phyloP scores from a whole-genome alignment of 495 filamentous ascomycete genomes.

The Aspergillus ostianus region DNA sequence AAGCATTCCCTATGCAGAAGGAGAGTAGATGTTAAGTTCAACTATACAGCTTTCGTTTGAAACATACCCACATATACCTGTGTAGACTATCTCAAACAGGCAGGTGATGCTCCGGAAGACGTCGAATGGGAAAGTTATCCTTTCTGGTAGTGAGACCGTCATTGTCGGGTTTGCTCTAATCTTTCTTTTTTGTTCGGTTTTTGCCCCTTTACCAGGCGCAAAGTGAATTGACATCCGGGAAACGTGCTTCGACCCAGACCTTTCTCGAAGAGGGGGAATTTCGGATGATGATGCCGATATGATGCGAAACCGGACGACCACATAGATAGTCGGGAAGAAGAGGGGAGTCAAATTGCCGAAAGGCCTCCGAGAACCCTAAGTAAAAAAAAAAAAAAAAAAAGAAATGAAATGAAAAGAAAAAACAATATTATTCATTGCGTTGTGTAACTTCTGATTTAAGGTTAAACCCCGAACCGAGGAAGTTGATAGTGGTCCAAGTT shows the following conservation, averaged over 20 bases:
- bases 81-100: not conserved
- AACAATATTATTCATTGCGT: not conserved
- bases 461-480: not conserved
- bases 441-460: not conserved
- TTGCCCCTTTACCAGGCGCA: not conserved
- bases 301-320: not conserved
- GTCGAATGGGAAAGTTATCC: not conserved
- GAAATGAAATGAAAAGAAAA: too few species aligned
- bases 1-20: not conserved
- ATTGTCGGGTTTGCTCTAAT: not conserved
- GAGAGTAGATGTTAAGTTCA: not conserved
- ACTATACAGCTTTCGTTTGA: not conserved
- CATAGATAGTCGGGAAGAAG: too few species aligned
- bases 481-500: not conserved
- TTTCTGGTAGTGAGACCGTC: not conserved
- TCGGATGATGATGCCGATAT: not conserved
- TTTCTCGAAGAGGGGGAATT: too few species aligned
- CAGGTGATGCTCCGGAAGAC: not conserved
- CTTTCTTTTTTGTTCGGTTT: not conserved
- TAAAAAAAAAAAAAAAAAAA: too few species aligned
- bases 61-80: not conserved
- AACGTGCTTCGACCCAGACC: too few species aligned
- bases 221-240: too few species aligned
- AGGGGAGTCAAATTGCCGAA: not conserved
- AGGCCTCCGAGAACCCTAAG: not conserved